These are phyloP conservation scores for Guillardia theta DNA, from an alignment of 78 protist species.

Conservation along the genomic window DNA sequence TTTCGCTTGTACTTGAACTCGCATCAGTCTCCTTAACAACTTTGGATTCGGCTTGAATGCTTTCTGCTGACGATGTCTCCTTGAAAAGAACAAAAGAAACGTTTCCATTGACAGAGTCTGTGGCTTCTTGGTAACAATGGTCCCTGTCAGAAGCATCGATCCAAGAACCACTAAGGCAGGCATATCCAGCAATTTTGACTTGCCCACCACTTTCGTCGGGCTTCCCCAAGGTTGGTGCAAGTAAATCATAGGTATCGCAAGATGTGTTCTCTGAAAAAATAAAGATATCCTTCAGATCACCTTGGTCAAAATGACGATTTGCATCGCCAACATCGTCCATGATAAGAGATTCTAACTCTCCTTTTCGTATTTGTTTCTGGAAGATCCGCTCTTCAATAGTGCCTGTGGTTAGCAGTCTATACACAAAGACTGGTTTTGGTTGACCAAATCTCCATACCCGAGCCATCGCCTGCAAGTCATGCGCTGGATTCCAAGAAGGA, in stretches of 20 bases:
- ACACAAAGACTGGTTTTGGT: background rate
- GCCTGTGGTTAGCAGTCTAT: background rate
- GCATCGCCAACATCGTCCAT: background rate
- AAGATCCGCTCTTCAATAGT: background rate
- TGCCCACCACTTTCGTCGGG: background rate
- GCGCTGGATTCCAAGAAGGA: slow-evolving; percentile 39
- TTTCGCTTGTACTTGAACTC: too few species aligned
- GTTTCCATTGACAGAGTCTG: too few species aligned
- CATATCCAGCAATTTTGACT: background rate
- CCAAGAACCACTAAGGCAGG: too few species aligned
- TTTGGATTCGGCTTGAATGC: too few species aligned
- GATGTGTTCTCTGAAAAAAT: background rate
- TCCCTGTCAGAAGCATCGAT: too few species aligned
- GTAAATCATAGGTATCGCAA: background rate
- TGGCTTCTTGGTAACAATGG: too few species aligned
- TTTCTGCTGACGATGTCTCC: too few species aligned
- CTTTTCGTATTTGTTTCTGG: background rate
- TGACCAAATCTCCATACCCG: slow-evolving; percentile 40
- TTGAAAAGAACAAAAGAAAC: too few species aligned
- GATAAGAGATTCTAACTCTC: background rate
- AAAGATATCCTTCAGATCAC: background rate
- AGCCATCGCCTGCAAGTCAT: slow-evolving; percentile 17
- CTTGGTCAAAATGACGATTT: background rate
- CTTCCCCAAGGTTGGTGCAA: background rate
- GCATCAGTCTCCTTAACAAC: too few species aligned